Evolutionary conservation across 2,329 filamentous ascomycete genomes (phyloP).

Genomic region (Monilinia aucupariae): DNA sequence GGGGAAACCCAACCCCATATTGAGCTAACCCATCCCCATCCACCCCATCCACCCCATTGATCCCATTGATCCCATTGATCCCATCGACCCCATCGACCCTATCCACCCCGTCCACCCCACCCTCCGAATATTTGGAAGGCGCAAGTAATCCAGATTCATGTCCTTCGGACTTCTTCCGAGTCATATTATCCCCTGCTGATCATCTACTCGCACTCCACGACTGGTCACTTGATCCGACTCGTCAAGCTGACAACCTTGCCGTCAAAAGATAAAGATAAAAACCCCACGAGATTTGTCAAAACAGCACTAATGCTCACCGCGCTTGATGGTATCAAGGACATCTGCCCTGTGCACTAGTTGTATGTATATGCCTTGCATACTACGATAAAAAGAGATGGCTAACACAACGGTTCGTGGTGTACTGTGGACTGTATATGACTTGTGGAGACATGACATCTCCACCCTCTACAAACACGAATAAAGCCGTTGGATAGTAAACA

Average conservation of each 20-base stretch:
- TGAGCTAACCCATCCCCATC: background rate
- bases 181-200: background rate
- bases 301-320: background rate
- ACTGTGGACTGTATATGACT: background rate
- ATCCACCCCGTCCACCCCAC: background rate
- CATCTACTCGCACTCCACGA: background rate
- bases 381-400: background rate
- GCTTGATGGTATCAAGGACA: background rate
- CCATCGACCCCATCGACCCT: no score
- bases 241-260: background rate
- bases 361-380: background rate
- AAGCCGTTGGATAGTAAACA: background rate
- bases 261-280: background rate
- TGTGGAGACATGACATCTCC: background rate
- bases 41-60: background rate
- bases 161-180: background rate
- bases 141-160: background rate
- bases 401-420: background rate
- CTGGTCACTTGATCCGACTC: background rate
- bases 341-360: background rate
- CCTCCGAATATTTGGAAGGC: no score
- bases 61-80: no score
- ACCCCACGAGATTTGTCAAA: background rate
- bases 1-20: background rate
- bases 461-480: background rate